A percentile compares a stretch with the other conserved stretches of the same genome.
These are phyloP conservation scores for Kodamaea hsintzibuensis DNA, from an alignment of 805 yeast species.

Conservation along the genomic window DNA sequence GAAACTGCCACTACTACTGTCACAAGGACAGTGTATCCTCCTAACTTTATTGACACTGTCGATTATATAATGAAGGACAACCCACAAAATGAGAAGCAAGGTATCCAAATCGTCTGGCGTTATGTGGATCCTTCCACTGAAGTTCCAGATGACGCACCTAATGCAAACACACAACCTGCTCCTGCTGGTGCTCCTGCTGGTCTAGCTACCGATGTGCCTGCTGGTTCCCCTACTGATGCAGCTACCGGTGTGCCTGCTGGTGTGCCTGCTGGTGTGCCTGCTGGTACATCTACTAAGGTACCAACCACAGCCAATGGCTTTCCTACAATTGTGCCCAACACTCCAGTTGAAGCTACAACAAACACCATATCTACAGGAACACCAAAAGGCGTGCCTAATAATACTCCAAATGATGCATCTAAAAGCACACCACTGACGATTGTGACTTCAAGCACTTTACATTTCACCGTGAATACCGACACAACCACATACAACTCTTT, in stretches of 20 bases:
- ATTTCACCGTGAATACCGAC: slow-evolving; percentile 21
- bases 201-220: too few species aligned
- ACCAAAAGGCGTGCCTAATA: not conserved
- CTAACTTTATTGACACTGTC: slow-evolving; percentile 7
- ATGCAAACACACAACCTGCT: not conserved
- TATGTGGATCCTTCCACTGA: slow-evolving; percentile 17
- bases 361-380: not conserved
- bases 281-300: too few species aligned
- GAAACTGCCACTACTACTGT: slow-evolving; percentile 11
- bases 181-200: too few species aligned
- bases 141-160: slow-evolving; percentile 6
- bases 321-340: too few species aligned
- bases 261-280: too few species aligned
- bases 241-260: too few species aligned
- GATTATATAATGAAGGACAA: slow-evolving; percentile 7
- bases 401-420: slow-evolving; percentile 1
- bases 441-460: slow-evolving; percentile 5
- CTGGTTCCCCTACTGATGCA: too few species aligned
- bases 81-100: slow-evolving; percentile 17
- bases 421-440: not conserved
- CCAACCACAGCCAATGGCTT: too few species aligned
- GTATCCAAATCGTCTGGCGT: slow-evolving; percentile 34
- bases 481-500: slow-evolving; percentile 16
- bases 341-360: not conserved
- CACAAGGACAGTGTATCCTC: slow-evolving; percentile 14